Evolutionary conservation across 768 basidiomycete species (phyloP), one percentile per base, ranked within the genome.

Genomic region (Myochromella boudieri): DNA sequence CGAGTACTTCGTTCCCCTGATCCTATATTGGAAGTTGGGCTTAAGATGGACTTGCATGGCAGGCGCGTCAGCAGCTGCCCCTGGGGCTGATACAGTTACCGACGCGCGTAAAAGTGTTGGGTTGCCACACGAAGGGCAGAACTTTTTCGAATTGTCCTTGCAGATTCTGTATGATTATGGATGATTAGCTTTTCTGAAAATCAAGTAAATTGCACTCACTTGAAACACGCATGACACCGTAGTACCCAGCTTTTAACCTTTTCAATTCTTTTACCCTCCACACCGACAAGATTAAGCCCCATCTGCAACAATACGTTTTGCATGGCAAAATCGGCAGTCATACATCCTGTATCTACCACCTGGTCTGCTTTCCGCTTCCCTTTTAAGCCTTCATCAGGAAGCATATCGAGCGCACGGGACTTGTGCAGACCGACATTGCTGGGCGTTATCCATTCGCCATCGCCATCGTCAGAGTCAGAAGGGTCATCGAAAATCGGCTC

Each of bases 281-380:
- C 79, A 7, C 93, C 85, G 9, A 99, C 84, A 22, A 98, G 75
- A 51, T 85, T 88, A 52, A 99, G 68, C 0, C 89, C 89, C 89
- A 98, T 94, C 65, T 97, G 95, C 41, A 99, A 67, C 53, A 95
- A 68, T 17, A 98, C 91, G 59, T 99, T 99, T 68, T 99, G 97
- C 85, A 99, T 97, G 14, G 97, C 97, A 65, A 94, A 98, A 78
- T 99, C 97, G 17, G 91, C 91, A 7, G 97, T 98, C 89, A 98
- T 93, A 63, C 95, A 97, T 14, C 94, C 97, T 4, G 80, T 82
- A 42, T 74, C 75, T 37, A 95, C 57, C 0, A 54, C 29, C 36
- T 72, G 68, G 14, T 73, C 64, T 32, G 71, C 60, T 39, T 64
- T 66, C 46, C 71, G 59, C 55, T 70, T 70, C 47, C 68, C 57